Conservation (phyloP, 805 yeast genomes). For the Candida chilensis region DNA sequence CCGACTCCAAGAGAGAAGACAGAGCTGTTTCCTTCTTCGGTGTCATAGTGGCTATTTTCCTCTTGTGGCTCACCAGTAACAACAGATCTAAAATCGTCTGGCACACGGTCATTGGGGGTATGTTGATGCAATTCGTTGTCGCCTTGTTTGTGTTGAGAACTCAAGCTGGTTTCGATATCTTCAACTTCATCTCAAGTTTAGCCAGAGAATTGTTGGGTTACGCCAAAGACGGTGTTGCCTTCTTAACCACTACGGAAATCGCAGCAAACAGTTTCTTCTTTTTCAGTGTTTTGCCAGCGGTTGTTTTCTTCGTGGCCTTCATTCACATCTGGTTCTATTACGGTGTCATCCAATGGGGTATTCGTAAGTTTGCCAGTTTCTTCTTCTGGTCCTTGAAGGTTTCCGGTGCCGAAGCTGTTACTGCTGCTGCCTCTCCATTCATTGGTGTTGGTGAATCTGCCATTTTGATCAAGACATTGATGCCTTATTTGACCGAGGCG, state of each 20-base stretch:
- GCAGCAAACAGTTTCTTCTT: conserved; percentile 37
- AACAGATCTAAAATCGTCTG: conserved; percentile 38
- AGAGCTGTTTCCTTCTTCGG: conserved; percentile 55
- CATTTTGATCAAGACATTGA: conserved; percentile 47
- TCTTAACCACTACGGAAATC: conserved; percentile 33
- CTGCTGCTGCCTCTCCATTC: conserved; percentile 61
- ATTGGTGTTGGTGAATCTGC: conserved; percentile 62
- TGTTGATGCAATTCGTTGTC: conserved; percentile 49
- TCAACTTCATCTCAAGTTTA: conserved; percentile 48
- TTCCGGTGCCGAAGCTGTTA: conserved; percentile 57
- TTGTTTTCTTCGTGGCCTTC: conserved; percentile 54
- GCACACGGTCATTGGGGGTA: conserved; percentile 53
- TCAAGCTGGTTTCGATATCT: conserved; percentile 48
- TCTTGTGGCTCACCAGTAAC: conserved; percentile 35
- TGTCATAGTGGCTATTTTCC: conserved; percentile 31
- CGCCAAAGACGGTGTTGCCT: conserved; percentile 54
- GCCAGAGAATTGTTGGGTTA: conserved; percentile 49
- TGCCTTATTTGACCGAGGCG: conserved; percentile 50
- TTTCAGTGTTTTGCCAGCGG: conserved; percentile 53
- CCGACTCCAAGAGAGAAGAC: conserved; percentile 36
- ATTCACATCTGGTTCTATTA: conserved; percentile 52
- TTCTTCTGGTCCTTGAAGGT: conserved; percentile 53
- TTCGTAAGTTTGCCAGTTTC: conserved; percentile 45
- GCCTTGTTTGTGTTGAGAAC: conserved; percentile 57
- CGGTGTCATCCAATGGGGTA: conserved; percentile 52